phyloP scores from a whole-genome alignment of 2,329 filamentous ascomycete genomes.

The Paecilomyces sp. region DNA sequence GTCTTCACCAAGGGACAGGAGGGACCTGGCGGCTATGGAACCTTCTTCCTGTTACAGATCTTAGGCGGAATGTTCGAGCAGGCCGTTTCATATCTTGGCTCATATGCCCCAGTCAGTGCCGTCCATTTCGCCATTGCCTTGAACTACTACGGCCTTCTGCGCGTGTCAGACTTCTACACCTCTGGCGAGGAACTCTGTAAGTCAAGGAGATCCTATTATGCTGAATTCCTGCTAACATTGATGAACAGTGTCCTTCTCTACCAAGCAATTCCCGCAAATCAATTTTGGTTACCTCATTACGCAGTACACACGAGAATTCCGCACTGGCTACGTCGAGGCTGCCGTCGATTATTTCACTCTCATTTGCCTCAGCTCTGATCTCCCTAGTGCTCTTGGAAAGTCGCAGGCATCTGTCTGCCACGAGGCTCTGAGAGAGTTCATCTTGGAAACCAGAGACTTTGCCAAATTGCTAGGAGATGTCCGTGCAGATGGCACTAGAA shows the following conservation, averaged over 20 bases:
- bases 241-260: slow-evolving; percentile 45
- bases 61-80: slow-evolving; percentile 91
- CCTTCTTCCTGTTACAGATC: slow-evolving; percentile 89
- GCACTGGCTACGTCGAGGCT: slow-evolving; percentile 77
- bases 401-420: slow-evolving; percentile 79
- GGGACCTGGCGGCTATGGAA: slow-evolving; percentile 71
- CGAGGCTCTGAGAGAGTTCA: slow-evolving; percentile 85
- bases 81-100: slow-evolving; percentile 83
- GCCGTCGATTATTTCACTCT: slow-evolving; percentile 90
- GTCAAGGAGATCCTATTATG: slow-evolving; percentile 14
- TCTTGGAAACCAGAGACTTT: slow-evolving; percentile 95
- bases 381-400: slow-evolving; percentile 64
- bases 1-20: slow-evolving; percentile 82
- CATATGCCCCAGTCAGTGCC: slow-evolving; percentile 84
- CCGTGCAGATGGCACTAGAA: slow-evolving; percentile 72
- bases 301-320: slow-evolving; percentile 93
- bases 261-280: slow-evolving; percentile 61
- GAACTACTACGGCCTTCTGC: slow-evolving; percentile 80
- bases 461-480: slow-evolving; percentile 91
- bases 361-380: slow-evolving; percentile 84
- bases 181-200: slow-evolving; percentile 62
- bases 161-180: slow-evolving; percentile 72
- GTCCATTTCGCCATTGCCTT: slow-evolving; percentile 91
- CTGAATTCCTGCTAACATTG: slow-evolving; percentile 11
- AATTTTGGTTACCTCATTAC: slow-evolving; percentile 92